These are phyloP conservation scores for Saccharomyces eubayanus DNA, from an alignment of 805 yeast genomes.

Conservation along the genomic window DNA sequence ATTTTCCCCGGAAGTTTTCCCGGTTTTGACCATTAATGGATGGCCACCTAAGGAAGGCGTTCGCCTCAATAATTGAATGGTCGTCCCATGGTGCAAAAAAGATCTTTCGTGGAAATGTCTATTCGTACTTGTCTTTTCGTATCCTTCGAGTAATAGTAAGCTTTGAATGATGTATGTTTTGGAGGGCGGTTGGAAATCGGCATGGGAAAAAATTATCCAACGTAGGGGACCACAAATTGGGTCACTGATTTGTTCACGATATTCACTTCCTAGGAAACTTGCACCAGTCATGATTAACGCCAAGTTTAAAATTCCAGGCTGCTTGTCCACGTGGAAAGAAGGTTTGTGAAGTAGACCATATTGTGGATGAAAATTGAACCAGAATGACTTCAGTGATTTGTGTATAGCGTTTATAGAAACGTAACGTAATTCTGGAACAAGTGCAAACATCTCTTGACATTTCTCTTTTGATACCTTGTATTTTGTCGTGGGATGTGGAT, in stretches of 20 bases:
- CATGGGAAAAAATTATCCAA: slow-evolving; percentile 60
- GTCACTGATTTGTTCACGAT: slow-evolving; percentile 22
- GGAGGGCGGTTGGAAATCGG: slow-evolving; percentile 71
- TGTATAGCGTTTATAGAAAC: slow-evolving; percentile 12
- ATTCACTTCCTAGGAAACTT: slow-evolving; percentile 31
- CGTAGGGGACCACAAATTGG: slow-evolving; percentile 45
- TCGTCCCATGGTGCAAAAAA: slow-evolving; percentile 80
- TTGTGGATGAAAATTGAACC: slow-evolving; percentile 51
- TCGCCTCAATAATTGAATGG: slow-evolving; percentile 67
- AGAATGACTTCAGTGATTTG: slow-evolving; percentile 32
- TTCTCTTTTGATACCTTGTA: slow-evolving; percentile 11
- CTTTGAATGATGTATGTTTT: slow-evolving; percentile 70
- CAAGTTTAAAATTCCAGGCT: slow-evolving; percentile 45
- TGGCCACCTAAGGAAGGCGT: slow-evolving; percentile 71
- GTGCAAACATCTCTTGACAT: slow-evolving; percentile 5
- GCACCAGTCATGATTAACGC: slow-evolving; percentile 54
- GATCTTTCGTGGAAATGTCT: slow-evolving; percentile 72
- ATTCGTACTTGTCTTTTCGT: slow-evolving; percentile 64
- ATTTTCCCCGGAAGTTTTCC: slow-evolving; percentile 17
- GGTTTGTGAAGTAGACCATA: slow-evolving; percentile 42
- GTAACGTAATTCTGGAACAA: slow-evolving; percentile 17
- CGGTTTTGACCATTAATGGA: slow-evolving; percentile 35
- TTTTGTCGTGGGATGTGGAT: slow-evolving; percentile 16
- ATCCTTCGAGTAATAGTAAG: slow-evolving; percentile 63
- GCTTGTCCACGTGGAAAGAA: slow-evolving; percentile 40